Conservation (phyloP, 2,329 filamentous ascomycete genomes). For the Ophioceras dolichostomum region DNA sequence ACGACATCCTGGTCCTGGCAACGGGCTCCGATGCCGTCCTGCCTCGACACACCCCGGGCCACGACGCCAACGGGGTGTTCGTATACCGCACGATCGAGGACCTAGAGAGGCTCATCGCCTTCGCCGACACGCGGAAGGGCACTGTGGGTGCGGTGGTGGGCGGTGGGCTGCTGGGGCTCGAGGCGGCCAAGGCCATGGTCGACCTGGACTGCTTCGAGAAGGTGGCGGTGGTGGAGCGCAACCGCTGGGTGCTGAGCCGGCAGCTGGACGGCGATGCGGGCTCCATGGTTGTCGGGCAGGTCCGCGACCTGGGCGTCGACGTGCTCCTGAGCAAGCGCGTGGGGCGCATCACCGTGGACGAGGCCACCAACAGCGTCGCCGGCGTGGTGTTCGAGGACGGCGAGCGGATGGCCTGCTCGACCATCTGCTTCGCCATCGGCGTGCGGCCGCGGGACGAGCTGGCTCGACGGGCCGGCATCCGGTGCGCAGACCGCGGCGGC, state of each 20-base stretch:
- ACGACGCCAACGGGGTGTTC: slow-evolving; percentile 74
- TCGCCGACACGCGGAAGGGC: slow-evolving; percentile 53
- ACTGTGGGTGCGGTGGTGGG: slow-evolving; percentile 68
- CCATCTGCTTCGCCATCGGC: slow-evolving; percentile 82
- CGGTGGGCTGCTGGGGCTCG: slow-evolving; percentile 72
- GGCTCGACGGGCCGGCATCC: slow-evolving; percentile 55
- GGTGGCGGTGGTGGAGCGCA: slow-evolving; percentile 72
- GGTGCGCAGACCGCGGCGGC: slow-evolving; percentile 59
- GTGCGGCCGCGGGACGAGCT: slow-evolving; percentile 73
- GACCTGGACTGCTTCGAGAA: slow-evolving; percentile 63
- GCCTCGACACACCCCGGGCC: slow-evolving; percentile 56
- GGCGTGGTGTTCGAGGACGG: slow-evolving; percentile 75
- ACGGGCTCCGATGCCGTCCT: slow-evolving; percentile 79
- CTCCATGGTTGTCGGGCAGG: slow-evolving; percentile 69
- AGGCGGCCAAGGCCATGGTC: slow-evolving; percentile 87
- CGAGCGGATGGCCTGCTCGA: slow-evolving; percentile 62
- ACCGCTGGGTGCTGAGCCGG: slow-evolving; percentile 69
- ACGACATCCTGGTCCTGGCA: slow-evolving; percentile 73
- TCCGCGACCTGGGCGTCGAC: slow-evolving; percentile 65
- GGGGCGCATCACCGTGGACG: slow-evolving; percentile 55
- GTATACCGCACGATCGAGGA: slow-evolving; percentile 83
- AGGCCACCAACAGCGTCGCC: slow-evolving; percentile 51
- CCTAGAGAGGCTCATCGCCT: slow-evolving; percentile 63
- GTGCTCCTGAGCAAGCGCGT: slow-evolving; percentile 69
- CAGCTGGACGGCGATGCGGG: slow-evolving; percentile 78